Evolutionary conservation across 495 filamentous ascomycete genomes (phyloP), one percentile per base, ranked within the genome.

Genomic region (Aspergillus funiculosus): DNA sequence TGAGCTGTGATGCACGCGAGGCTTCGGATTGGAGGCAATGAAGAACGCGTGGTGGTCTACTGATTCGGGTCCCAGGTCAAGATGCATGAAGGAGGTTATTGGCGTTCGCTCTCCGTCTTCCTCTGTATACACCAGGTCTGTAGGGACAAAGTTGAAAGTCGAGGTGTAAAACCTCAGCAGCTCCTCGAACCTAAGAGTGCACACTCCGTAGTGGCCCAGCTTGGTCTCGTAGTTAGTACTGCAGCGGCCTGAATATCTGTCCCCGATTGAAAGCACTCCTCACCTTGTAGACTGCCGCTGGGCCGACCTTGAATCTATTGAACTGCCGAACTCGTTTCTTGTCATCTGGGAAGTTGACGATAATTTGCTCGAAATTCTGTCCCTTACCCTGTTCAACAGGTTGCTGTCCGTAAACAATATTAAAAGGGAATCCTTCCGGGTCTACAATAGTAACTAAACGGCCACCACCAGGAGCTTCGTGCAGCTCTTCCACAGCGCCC

Each of bases 21-120:
- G 63, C 13, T 72, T 73, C 4, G 72, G 61, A 2, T 72, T 73
- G 17, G 63, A 48, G 52, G 71, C 73, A 54, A 87, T 73, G 72
- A 87, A 87, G 57, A 88, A 79, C 13, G 61, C 69, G 63, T 88
- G 85, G 51, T 89, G 85, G 55, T 89, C 84, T 0, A 80, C 76
- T 39, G 71, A 62, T 3, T 78, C 72, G 0, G 60, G 52, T 0
- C 84, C 84, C 3, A 75, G 71, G 52, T 86, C 73, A 6, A 89
- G 67, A 34, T 86, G 82, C 48, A 73, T 64, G 61, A 89, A 89
- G 7, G 71, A 62, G 6, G 75, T 76, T 5, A 76, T 72, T 56
- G 83, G 67, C 26, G 72, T 59, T 27, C 58, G 56, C n/a, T 52
- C 21, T 8, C 46, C 53, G 10, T 52, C 53, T 1, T 50, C 37